Percentiles rank a stretch among this genome's conserved stretches.
Evolutionary conservation across 1,139 yeast species (phyloP).

Genomic region (Yamadazyma songkhlaensis): DNA sequence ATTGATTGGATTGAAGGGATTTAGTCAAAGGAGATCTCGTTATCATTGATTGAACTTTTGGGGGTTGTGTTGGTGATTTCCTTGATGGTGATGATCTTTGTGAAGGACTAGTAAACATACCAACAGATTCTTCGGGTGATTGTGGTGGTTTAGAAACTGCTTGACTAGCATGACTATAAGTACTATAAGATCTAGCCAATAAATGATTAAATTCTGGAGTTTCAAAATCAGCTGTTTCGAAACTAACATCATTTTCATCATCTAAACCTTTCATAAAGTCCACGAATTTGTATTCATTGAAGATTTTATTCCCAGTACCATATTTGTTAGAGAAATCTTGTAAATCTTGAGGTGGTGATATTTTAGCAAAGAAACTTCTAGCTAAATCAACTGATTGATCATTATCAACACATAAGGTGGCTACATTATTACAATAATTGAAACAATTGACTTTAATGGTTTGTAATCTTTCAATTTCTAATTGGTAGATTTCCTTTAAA

Average conservation of each 20-base stretch:
- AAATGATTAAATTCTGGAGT: constrained; percentile 36
- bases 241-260: constrained; percentile 22
- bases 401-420: constrained; percentile 74
- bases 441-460: constrained; percentile 75
- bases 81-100: background rate
- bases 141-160: background rate
- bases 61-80: constrained; percentile 3
- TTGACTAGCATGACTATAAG: constrained; percentile 17
- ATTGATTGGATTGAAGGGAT: background rate
- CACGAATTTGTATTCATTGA: constrained; percentile 49
- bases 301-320: constrained; percentile 68
- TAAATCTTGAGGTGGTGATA: constrained; percentile 63
- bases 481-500: constrained; percentile 65
- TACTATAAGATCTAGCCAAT: constrained; percentile 33
- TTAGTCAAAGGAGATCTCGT: background rate
- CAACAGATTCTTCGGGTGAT: background rate
- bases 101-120: background rate
- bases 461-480: constrained; percentile 79
- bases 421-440: constrained; percentile 75
- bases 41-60: background rate
- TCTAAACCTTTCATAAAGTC: constrained; percentile 41
- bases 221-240: constrained; percentile 28
- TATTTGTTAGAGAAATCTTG: constrained; percentile 50
- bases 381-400: constrained; percentile 75
- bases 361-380: constrained; percentile 64